Evolutionary conservation across 192 early-diverging fungal species (phyloP).

Genomic region (Irineochytrium annulatum): DNA sequence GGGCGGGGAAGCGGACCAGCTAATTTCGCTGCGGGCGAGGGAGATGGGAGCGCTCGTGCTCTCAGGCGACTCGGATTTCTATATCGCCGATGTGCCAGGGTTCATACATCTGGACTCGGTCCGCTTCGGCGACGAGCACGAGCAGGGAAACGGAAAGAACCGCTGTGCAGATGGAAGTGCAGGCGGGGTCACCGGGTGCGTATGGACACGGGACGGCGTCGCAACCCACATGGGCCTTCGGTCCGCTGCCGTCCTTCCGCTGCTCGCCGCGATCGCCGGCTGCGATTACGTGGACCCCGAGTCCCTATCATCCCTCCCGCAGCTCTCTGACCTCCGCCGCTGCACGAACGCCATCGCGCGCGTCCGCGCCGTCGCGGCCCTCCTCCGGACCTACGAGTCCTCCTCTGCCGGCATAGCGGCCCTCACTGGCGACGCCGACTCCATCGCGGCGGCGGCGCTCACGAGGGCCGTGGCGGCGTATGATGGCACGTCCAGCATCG

Average conservation of each 20-base stretch:
- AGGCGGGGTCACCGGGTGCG: not conserved
- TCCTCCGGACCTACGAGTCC: too few species aligned
- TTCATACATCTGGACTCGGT: slow-evolving; percentile 17
- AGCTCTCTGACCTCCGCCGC: too few species aligned
- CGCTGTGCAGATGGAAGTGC: not conserved
- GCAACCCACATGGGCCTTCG: not conserved
- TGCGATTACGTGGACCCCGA: slow-evolving; percentile 16
- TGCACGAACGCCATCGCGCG: too few species aligned
- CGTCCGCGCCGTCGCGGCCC: too few species aligned
- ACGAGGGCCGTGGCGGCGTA: not conserved
- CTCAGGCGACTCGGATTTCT: slow-evolving; percentile 14
- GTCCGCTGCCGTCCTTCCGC: not conserved
- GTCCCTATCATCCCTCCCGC: too few species aligned
- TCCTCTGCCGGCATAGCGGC: too few species aligned
- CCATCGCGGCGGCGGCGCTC: too few species aligned
- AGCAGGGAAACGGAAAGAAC: too few species aligned
- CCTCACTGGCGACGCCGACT: too few species aligned
- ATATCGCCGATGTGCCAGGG: slow-evolving; percentile 6
- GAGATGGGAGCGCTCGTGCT: slow-evolving; percentile 1
- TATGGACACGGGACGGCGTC: slow-evolving; percentile 9
- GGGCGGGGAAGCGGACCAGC: slow-evolving; percentile 10
- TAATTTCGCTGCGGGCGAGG: slow-evolving; percentile 3
- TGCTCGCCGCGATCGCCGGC: slow-evolving; percentile 11
- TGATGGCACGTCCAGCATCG: not conserved
- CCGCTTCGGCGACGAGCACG: too few species aligned